Conservation (phyloP, 768 basidiomycete genomes). For the Chalciporus chontae region DNA sequence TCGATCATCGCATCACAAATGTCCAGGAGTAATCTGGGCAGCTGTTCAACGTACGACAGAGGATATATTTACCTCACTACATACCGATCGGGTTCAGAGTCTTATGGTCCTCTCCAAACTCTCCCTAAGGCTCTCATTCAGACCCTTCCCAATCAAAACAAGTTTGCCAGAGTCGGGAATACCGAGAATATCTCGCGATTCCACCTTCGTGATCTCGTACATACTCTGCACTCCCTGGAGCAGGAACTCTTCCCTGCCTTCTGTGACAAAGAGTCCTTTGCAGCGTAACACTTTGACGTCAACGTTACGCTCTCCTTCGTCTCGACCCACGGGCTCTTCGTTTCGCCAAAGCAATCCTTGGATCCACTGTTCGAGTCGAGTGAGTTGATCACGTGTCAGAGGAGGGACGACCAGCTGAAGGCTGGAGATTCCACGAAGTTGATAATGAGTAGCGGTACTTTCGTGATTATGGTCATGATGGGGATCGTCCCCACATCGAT, state of each 20-base stretch:
- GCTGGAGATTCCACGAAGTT: constrained; percentile 79
- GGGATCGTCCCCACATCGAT: constrained; percentile 31
- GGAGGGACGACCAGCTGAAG: constrained; percentile 67
- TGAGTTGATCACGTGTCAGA: constrained; percentile 45
- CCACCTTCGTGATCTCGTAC: constrained; percentile 69
- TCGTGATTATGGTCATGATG: constrained; percentile 31
- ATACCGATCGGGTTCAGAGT: background rate
- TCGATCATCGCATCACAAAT: no score
- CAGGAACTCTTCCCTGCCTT: constrained; percentile 59
- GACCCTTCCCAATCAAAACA: constrained; percentile 83
- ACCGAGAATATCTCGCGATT: constrained; percentile 38
- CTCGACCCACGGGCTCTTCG: constrained; percentile 40
- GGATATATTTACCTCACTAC: background rate
- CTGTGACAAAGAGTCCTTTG: constrained; percentile 73
- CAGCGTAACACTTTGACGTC: constrained; percentile 71
- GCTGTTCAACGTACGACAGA: background rate
- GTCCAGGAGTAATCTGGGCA: no score
- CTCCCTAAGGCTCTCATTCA: constrained; percentile 51
- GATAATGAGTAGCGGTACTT: constrained; percentile 51
- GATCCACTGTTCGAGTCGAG: constrained; percentile 74
- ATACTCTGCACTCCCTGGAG: constrained; percentile 90
- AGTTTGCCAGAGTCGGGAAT: constrained; percentile 70
- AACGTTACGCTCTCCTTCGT: constrained; percentile 6
- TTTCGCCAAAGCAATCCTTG: constrained; percentile 81
- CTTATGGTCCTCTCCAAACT: constrained; percentile 43